Evolutionary conservation across 2,329 filamentous ascomycete genomes (phyloP), one percentile per base, ranked within the genome.

Genomic region (Curvularia spicifera): DNA sequence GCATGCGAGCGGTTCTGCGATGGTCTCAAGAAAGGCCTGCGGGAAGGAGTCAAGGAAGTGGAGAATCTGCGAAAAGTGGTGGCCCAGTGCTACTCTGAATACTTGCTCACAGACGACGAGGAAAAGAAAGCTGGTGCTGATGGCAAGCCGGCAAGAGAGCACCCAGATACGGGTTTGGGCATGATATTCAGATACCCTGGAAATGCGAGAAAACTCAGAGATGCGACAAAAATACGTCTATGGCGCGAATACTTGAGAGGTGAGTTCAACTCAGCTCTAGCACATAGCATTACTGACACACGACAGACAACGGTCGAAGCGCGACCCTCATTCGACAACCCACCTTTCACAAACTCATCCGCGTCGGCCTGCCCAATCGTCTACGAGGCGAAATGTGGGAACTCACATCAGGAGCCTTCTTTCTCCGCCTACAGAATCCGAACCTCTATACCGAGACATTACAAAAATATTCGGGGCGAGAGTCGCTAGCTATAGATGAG

Each of bases 1-100:
- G 88, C 91, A 47, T 98, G 94, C 76, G 95, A 99, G 78, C 85
- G 93, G 53, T 99, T 99, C 79, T 99, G 95, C 76, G 95, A 99
- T 79, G 92, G 91, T 5, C 83, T 99, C 64, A 99, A 98, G 79
- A 92, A 90, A 73, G 93, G 93, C 0, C 80, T 99, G 50, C 85
- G 94, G 61, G 89, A 92, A 57, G 92, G 89, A 13, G 93, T 98
- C 71, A 92, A 91, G 61, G 93, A 93, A 64, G 91, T 97, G 3
- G 89, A 89, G 52, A 94, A 89, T 75, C 84, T 98, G 72, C 91
- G 93, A 63, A 85, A 85, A 60, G 90, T 97, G 10, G 87, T 93
- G 4, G 80, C 84, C 22, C 90, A 95, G 70, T 97, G 92, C 80
- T 98, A 98, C 77, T 97, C 94, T 80, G 77, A 79, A 55, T 79